Evolutionary conservation across 2,329 filamentous ascomycete genomes (phyloP).

Genomic region (Botrytis fabae): DNA sequence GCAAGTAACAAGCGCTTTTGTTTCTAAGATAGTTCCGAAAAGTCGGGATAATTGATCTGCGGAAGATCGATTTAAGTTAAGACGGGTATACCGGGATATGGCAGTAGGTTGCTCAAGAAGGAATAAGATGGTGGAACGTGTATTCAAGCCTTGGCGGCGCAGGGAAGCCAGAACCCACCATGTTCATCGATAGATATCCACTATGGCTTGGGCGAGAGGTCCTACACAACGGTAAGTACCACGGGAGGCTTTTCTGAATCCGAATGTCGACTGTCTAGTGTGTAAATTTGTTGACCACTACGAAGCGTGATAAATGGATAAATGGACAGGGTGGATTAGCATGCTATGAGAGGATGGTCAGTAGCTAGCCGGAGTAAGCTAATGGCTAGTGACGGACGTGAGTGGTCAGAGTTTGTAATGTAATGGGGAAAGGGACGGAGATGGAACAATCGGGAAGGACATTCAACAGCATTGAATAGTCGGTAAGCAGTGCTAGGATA

Average conservation of each 20-base stretch:
- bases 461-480: conserved; percentile 13
- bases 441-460: conserved; percentile 8
- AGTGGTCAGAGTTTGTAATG: not conserved
- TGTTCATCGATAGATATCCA: conserved; percentile 10
- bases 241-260: conserved; percentile 9
- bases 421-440: conserved; percentile 6
- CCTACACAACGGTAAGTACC: conserved; percentile 1
- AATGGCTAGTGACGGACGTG: conserved; percentile 1
- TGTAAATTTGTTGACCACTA: not conserved
- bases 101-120: conserved; percentile 21
- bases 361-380: not conserved
- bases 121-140: conserved; percentile 23
- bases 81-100: conserved; percentile 19
- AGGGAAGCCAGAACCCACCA: conserved; percentile 3
- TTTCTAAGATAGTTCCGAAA: conserved; percentile 21
- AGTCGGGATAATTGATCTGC: conserved; percentile 23
- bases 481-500: conserved; percentile 15
- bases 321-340: not conserved
- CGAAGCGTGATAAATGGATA: not conserved
- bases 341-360: not conserved
- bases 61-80: conserved; percentile 25
- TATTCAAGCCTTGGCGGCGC: conserved; percentile 15
- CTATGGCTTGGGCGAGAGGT: conserved; percentile 1
- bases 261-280: not conserved
- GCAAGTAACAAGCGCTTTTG: conserved; percentile 11